Base-by-base conservation (phyloP, 164 flowering plant genomes). In the Stephania japonica region DNA sequence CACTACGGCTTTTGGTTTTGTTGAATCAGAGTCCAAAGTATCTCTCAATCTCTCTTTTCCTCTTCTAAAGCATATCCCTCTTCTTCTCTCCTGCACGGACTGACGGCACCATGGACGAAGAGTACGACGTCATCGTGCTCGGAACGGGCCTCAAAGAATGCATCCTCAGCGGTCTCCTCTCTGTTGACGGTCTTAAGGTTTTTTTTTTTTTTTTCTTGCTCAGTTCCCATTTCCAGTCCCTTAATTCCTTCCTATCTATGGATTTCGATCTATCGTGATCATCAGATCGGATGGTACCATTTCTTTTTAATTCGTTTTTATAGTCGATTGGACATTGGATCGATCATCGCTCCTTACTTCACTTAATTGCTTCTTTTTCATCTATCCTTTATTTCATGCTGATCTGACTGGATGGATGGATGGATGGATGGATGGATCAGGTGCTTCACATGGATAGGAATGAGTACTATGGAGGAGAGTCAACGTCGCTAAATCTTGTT, bases 381-480 rank as follows among this genome's bases (percentile, higher is more conserved):
- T 24, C 6, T 41, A 18, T 24, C 6, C 24, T 42, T 68, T 18
- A 27, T 49, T 21, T 7, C 38, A 18, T 21, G 13, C 43, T 71
- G 8, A 19, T 50, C 16, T 10, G 38, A 41, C 65, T 65, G n/a
- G 68, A 10, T 76, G 38, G 38, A 32, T 32, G 38, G 38, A 32
- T 32, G 32, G 32, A 27, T 27, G 38, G 38, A 32, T 25, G 49
- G 56, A 23, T 73, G 41, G 68, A 41, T 62, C 84, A 93, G 98
- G 98, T 93, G 13, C 83, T 93, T 84, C 98, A 93, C 78, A 93
- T 93, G 98, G 98, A 91, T 80, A 87, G 95, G 77, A 91, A 93
- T 85, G 98, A 93, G 73, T 90, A 93, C 75, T 93, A 93, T 74
- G 98, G 98, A 62, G 98, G 92, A 72, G 98, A 93, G 78, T 89